These are phyloP conservation scores for Austroboletus eburneus DNA, from an alignment of 768 basidiomycete genomes.

Conservation along the genomic window DNA sequence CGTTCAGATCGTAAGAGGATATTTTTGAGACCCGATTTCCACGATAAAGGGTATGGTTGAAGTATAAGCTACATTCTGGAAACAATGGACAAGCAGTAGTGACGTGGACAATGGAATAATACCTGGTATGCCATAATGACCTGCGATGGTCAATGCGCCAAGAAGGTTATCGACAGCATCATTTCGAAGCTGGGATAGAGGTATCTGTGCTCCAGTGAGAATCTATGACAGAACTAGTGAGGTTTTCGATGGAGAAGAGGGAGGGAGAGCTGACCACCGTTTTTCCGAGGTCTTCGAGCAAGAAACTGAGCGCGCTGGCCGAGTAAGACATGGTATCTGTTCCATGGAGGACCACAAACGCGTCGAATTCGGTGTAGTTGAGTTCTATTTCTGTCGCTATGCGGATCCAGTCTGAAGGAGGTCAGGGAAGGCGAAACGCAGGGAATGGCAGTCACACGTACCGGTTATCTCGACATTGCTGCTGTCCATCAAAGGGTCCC, in stretches of 20 bases:
- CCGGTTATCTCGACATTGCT: constrained; percentile 85
- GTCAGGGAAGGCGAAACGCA: constrained; percentile 5
- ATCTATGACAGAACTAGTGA: constrained; percentile 49
- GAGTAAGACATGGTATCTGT: constrained; percentile 92
- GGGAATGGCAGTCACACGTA: constrained; percentile 25
- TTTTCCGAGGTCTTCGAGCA: constrained; percentile 90
- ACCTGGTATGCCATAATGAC: constrained; percentile 91
- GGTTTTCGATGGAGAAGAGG: neutral
- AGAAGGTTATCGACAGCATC: constrained; percentile 93
- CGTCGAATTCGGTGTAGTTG: constrained; percentile 83
- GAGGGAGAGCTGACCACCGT: constrained; percentile 59
- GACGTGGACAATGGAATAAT: constrained; percentile 7
- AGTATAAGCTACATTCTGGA: constrained; percentile 82
- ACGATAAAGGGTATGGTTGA: constrained; percentile 84
- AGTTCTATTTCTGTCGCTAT: constrained; percentile 91
- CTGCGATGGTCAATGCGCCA: constrained; percentile 84
- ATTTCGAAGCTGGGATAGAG: constrained; percentile 85
- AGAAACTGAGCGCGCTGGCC: constrained; percentile 83
- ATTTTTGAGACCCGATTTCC: constrained; percentile 82
- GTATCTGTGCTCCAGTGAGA: constrained; percentile 90
- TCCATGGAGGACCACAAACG: constrained; percentile 87
- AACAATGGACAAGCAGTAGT: neutral
- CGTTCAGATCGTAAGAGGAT: constrained; percentile 79
- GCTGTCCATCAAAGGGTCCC: constrained; percentile 84
- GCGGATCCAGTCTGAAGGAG: constrained; percentile 73